Evolutionary conservation across 179 eudicot genomes (phyloP).

Genomic region (Spergularia azorica): DNA sequence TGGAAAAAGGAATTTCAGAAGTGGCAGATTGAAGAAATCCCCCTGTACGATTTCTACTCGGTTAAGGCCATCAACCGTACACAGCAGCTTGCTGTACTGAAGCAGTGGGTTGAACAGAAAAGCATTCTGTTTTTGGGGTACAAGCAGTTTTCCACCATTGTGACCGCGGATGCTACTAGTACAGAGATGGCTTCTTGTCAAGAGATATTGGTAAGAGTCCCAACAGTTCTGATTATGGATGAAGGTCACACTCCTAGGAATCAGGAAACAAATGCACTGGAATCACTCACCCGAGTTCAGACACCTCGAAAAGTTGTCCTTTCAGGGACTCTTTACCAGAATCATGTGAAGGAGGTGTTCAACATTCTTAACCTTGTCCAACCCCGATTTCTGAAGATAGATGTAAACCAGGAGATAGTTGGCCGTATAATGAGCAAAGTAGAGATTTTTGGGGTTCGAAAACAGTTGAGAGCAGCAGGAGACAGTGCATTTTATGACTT

Average conservation of each 20-base stretch:
- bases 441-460: slow-evolving; percentile 34
- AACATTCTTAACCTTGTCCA: slow-evolving; percentile 76
- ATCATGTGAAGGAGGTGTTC: slow-evolving; percentile 79
- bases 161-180: slow-evolving; percentile 41
- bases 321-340: slow-evolving; percentile 81
- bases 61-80: slow-evolving; percentile 61
- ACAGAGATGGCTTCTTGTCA: slow-evolving; percentile 50
- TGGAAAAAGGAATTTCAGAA: slow-evolving; percentile 79
- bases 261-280: slow-evolving; percentile 54
- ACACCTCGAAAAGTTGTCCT: slow-evolving; percentile 79
- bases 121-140: slow-evolving; percentile 80
- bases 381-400: slow-evolving; percentile 63
- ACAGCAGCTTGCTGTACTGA: slow-evolving; percentile 69
- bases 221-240: slow-evolving; percentile 69
- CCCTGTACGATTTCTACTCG: slow-evolving; percentile 71
- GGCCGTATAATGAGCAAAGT: slow-evolving; percentile 53
- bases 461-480: slow-evolving; percentile 31
- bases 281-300: slow-evolving; percentile 59
- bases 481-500: slow-evolving; percentile 48
- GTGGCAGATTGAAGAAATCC: slow-evolving; percentile 76
- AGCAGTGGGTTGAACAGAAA: slow-evolving; percentile 55
- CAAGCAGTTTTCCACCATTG: slow-evolving; percentile 65
- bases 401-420: slow-evolving; percentile 39
- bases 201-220: slow-evolving; percentile 49
- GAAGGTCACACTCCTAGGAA: slow-evolving; percentile 93